These are phyloP conservation scores for Barnettozyma salicaria DNA, from an alignment of 805 yeast genomes.

Conservation along the genomic window DNA sequence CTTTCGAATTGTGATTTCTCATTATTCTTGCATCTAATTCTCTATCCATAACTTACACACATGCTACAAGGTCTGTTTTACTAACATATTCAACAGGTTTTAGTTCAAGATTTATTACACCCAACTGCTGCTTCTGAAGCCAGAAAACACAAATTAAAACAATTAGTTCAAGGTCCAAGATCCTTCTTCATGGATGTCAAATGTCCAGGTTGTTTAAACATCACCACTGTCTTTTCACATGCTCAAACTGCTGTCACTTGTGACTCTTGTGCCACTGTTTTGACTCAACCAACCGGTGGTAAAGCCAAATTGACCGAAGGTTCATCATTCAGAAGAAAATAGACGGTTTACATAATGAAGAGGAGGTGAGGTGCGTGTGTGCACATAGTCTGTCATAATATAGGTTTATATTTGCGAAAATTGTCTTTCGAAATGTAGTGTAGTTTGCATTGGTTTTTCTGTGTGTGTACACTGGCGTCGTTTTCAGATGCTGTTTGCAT, in stretches of 20 bases:
- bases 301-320: conserved; percentile 99
- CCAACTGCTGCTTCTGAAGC: conserved; percentile 97
- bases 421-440: background rate
- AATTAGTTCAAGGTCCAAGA: conserved; percentile 96
- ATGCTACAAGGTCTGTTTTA: conserved; percentile 5
- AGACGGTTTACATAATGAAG: conserved; percentile 23
- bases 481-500: too few relatives aligned
- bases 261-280: conserved; percentile 96
- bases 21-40: too few relatives aligned
- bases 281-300: conserved; percentile 99
- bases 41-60: background rate
- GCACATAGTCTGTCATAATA: conserved; percentile 12
- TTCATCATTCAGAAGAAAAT: conserved; percentile 99
- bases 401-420: conserved; percentile 9
- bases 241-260: conserved; percentile 99
- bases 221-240: conserved; percentile 99
- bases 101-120: conserved; percentile 98
- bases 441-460: background rate
- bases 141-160: conserved; percentile 94
- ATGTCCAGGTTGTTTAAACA: conserved; percentile 99
- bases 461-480: conserved; percentile 2
- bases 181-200: conserved; percentile 99
- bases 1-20: too few relatives aligned
- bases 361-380: conserved; percentile 6
- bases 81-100: conserved; percentile 54